Percentiles rank a stretch among this genome's conserved stretches.
phyloP scores from a whole-genome alignment of 164 flowering plant species.

The Akebia trifoliata region DNA sequence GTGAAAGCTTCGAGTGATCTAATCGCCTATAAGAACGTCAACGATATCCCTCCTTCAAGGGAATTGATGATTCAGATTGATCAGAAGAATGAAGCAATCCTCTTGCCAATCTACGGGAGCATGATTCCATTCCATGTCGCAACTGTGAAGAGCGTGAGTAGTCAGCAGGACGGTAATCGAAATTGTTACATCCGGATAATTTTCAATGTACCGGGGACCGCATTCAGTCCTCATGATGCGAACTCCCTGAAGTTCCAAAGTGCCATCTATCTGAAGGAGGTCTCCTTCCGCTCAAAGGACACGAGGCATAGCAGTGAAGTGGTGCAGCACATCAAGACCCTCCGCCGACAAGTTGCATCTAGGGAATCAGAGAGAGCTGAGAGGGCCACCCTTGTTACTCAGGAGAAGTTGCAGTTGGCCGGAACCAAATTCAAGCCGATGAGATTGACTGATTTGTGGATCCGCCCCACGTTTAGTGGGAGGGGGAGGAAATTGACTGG shows the following conservation, averaged over 20 bases:
- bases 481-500: slow-evolving; percentile 70
- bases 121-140: slow-evolving; percentile 85
- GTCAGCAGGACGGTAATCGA: slow-evolving; percentile 63
- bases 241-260: slow-evolving; percentile 52
- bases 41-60: slow-evolving; percentile 54
- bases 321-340: slow-evolving; percentile 67
- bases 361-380: slow-evolving; percentile 87
- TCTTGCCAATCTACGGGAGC: slow-evolving; percentile 67
- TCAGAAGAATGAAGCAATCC: slow-evolving; percentile 73
- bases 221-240: slow-evolving; percentile 59
- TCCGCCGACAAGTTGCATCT: slow-evolving; percentile 60
- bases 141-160: slow-evolving; percentile 60
- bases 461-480: slow-evolving; percentile 71
- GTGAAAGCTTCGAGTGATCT: slow-evolving; percentile 37
- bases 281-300: slow-evolving; percentile 80
- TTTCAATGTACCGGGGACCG: slow-evolving; percentile 75
- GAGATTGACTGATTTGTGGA: slow-evolving; percentile 60
- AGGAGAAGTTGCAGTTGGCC: slow-evolving; percentile 69
- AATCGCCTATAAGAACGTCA: slow-evolving; percentile 61
- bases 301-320: slow-evolving; percentile 75
- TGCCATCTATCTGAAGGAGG: slow-evolving; percentile 70
- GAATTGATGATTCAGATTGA: slow-evolving; percentile 72
- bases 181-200: slow-evolving; percentile 67
- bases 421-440: slow-evolving; percentile 57
- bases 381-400: slow-evolving; percentile 80